Base-by-base conservation (phyloP, 208 protist species). In the Balamuthia mandrillaris region DNA sequence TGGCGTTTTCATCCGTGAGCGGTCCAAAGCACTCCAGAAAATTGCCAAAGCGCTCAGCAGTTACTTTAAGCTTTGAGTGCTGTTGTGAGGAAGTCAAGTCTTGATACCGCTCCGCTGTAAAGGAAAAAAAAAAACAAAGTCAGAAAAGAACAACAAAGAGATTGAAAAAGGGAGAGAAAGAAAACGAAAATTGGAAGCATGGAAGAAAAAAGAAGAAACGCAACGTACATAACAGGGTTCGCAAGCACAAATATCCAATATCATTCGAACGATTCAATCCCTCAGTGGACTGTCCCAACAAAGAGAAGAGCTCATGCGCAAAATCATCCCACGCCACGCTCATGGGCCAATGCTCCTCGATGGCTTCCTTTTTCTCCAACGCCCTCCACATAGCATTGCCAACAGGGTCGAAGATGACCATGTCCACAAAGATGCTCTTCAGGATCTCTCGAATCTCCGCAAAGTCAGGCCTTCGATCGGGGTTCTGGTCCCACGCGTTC, bases 381-480 rank as follows among this genome's bases (percentile, higher is more conserved):
- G 47, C 39, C 47, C 58, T 10, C 70, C 70, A 79, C 70, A 79
- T 42, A 29, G 33, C 58, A 42, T 58, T 42, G 3, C 47, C 70
- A 16, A 79, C 45, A 14, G 52, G 33, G 14, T 79, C 70, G 47
- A 60, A 29, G 21, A 79, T 33, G 14, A 58, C 41, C 41, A 60
- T 79, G 47, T 79, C 70, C 7, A 79, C 70, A 24, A 79, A 60
- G 31, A 79, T 52, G 45, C 58, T 49, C 6, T 79, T 49, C 12
- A 79, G 45, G 47, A 44, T 79, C 21, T 14, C 70, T 16, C 52
- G 18, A 33, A 79, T 79, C 70, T 79, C 45, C 27, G 41, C 70
- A 41, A 79, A 79, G n/a, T 29, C 58, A 49, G 70, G 70, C 47
- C 70, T 79, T 21, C 58, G 41, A n/a, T 79, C 70, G 45, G 47